These are phyloP conservation scores for Abrus precatorius DNA, from an alignment of 306 rosid species.

Conservation along the genomic window DNA sequence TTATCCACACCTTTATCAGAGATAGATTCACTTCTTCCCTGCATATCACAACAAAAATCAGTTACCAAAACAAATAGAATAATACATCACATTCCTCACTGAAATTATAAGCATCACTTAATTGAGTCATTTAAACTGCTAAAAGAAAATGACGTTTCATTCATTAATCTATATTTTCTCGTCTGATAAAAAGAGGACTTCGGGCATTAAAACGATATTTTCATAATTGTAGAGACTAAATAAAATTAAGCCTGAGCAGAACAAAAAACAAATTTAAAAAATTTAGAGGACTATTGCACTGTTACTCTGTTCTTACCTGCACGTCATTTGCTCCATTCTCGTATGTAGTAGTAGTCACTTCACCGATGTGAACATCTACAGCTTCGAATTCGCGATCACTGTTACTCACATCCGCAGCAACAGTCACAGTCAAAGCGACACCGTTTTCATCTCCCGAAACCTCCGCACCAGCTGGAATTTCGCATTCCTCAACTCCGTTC, in stretches of 20 bases:
- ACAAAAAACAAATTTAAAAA: neutral
- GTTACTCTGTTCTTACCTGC: neutral
- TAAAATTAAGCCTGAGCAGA: neutral
- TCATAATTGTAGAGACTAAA: neutral
- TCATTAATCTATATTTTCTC: no score
- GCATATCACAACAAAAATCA: neutral
- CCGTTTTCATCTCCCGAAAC: slow-evolving; percentile 35
- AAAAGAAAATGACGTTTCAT: no score
- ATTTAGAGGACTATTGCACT: neutral
- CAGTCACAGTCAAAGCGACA: neutral
- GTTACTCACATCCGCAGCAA: slow-evolving; percentile 15
- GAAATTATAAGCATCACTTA: neutral
- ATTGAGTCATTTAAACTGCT: no score
- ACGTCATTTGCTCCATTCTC: neutral
- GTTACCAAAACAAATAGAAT: neutral
- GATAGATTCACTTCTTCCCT: slow-evolving; percentile 29
- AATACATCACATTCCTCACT: neutral
- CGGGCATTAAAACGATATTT: neutral
- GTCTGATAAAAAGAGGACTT: no score
- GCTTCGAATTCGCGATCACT: slow-evolving; percentile 33
- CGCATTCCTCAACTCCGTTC: slow-evolving; percentile 25
- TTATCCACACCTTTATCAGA: slow-evolving; percentile 23
- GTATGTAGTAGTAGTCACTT: slow-evolving; percentile 3
- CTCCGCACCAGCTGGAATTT: neutral
- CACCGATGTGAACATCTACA: slow-evolving; percentile 40